Evolutionary conservation across 78 protist genomes (phyloP).

Genomic region (Monocercomonoides exilis): DNA sequence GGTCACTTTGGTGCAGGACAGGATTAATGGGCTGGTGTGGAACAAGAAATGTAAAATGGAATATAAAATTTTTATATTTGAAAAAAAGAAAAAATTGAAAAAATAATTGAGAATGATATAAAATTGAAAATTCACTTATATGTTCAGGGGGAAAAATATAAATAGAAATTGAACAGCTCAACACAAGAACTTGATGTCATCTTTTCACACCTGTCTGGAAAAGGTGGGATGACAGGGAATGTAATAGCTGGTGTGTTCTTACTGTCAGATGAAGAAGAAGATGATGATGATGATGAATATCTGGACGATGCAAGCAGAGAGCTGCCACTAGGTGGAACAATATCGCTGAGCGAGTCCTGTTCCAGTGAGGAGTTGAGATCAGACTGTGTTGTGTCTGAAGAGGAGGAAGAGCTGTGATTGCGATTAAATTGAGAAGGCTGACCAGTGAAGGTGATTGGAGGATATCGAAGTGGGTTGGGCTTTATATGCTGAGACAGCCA

Average conservation of each 20-base stretch:
- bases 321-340: neutral
- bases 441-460: neutral
- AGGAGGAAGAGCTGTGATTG: neutral
- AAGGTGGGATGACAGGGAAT: too few species aligned
- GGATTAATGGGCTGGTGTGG: neutral
- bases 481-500: neutral
- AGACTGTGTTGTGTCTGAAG: neutral
- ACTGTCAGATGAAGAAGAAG: too few species aligned
- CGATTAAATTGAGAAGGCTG: too few species aligned
- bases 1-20: neutral
- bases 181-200: too few species aligned
- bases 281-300: too few species aligned
- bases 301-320: neutral
- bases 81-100: too few species aligned
- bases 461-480: neutral
- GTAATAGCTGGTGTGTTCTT: too few species aligned
- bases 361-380: neutral
- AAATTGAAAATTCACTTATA: too few species aligned
- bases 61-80: neutral
- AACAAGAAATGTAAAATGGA: neutral
- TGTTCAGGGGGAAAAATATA: too few species aligned
- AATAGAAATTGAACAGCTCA: too few species aligned
- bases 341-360: neutral
- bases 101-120: too few species aligned
- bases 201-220: too few species aligned